Evolutionary conservation across 768 basidiomycete species (phyloP), one percentile per base, ranked within the genome.

Genomic region (Suillus hirtellus): DNA sequence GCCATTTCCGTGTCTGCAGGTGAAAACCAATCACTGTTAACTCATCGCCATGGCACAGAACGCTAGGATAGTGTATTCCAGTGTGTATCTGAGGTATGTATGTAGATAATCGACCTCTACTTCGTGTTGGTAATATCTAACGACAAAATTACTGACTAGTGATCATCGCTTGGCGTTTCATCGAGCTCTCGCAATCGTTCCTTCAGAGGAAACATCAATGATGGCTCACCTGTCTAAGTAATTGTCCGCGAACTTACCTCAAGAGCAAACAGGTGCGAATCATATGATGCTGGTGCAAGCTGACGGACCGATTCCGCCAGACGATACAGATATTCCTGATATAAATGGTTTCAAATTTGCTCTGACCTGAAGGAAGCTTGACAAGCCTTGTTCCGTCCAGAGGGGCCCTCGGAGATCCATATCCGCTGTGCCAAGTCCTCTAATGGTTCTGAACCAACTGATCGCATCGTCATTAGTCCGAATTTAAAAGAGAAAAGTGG

Each of bases 401-500:
- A 97, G 0, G 95, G 95, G 1, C 96, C 96, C 0, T 86, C 82
- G 0, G 90, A 88, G 31, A 76, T 74, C 83, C 87, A 89, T 58
- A 99, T 96, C 4, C 79, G 79, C 38, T 82, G 69, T 0, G 93
- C 87, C 4, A 96, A 84, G 2, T 68, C 62, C 44, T 87, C 84
- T n/a, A 95, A 77, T 0, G 90, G 86, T 72, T 96, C 92, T 8
- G 90, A 88, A 3, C 93, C 95, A 54, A 94, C 95, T 96, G 64
- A 60, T 4, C 8, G 9, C 3, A 38, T 27, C 10, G 11, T 44
- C n/a, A 58, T 11, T 10, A 8, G 11, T 35, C 15, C 15, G 9
- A 31, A 15, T 55, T 59, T 7, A 3, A 49, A 64, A 15, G 52
- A 27, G 24, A 63, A 31, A 21, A 37, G 40, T 14, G 49, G 3